Percentiles rank a stretch among this genome's conserved stretches.
Evolutionary conservation across 2,329 filamentous ascomycete species (phyloP).

Genomic region (Botrytis porri): DNA sequence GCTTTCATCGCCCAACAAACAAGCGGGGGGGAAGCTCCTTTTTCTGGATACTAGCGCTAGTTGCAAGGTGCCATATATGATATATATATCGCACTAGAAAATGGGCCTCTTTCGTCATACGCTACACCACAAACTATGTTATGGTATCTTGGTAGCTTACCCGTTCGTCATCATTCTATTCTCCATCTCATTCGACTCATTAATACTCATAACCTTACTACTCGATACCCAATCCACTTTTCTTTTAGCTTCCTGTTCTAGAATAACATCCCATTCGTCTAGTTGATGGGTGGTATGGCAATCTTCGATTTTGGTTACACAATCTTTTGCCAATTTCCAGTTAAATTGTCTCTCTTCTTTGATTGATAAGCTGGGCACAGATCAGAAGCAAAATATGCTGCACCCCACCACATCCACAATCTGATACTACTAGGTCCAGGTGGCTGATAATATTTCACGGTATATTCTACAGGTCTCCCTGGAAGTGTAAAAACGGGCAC

Average conservation of each 20-base stretch:
- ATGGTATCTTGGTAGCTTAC: neutral
- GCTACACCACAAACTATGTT: neutral
- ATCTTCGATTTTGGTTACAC: neutral
- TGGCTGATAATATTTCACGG: neutral
- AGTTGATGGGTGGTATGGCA: neutral
- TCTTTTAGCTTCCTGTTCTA: neutral
- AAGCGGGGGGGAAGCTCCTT: neutral
- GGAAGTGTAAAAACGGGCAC: neutral
- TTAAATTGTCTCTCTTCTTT: neutral
- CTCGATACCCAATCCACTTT: neutral
- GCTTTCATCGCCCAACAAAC: neutral
- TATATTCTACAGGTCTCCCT: neutral
- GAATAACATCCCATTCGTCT: neutral
- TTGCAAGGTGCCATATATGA: neutral
- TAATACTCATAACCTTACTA: neutral
- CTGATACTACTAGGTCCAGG: neutral
- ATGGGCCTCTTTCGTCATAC: neutral
- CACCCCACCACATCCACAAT: conserved; percentile 3
- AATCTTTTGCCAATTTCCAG: neutral
- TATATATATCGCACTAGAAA: neutral
- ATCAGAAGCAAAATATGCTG: conserved; percentile 1
- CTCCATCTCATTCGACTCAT: neutral
- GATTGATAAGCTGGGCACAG: conserved; percentile 15
- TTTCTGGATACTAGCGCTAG: neutral
- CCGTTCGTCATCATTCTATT: neutral